These are phyloP conservation scores for Mrakia hoshinonis DNA, from an alignment of 768 basidiomycete species.

Conservation along the genomic window DNA sequence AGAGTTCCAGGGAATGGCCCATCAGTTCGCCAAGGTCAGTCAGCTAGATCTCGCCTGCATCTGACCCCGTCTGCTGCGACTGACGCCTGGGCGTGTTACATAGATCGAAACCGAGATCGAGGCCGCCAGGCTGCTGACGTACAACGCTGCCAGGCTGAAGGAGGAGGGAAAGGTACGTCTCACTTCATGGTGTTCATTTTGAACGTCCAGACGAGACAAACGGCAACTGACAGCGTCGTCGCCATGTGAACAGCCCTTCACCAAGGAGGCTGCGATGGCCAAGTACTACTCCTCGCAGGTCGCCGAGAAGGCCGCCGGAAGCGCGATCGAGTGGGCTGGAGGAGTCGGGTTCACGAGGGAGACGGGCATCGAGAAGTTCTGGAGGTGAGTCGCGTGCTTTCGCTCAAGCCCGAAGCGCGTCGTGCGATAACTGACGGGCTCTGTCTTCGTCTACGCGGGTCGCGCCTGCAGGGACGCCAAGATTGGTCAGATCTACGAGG, in stretches of 20 bases:
- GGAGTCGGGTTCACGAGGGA: slow-evolving; percentile 71
- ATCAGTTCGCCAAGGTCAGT: slow-evolving; percentile 68
- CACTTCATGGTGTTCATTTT: neutral
- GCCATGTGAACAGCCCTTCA: slow-evolving; percentile 49
- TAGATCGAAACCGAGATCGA: slow-evolving; percentile 77
- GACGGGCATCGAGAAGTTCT: slow-evolving; percentile 91
- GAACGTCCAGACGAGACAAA: neutral
- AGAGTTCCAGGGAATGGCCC: slow-evolving; percentile 88
- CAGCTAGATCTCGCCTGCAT: neutral
- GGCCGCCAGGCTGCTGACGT: slow-evolving; percentile 78
- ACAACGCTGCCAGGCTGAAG: slow-evolving; percentile 81
- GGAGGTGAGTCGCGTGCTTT: slow-evolving; percentile 43
- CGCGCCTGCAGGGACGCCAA: slow-evolving; percentile 75
- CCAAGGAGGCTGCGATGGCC: slow-evolving; percentile 95
- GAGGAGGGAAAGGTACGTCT: slow-evolving; percentile 31
- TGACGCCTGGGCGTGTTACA: no score
- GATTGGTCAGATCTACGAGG: slow-evolving; percentile 88
- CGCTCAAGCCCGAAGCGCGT: neutral
- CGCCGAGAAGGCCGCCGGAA: slow-evolving; percentile 76
- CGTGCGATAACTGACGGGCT: no score
- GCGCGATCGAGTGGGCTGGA: slow-evolving; percentile 93
- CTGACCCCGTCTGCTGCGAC: neutral
- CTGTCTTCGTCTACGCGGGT: no score
- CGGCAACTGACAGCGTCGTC: neutral
- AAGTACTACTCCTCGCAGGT: slow-evolving; percentile 71